Conservation (phyloP, 306 rosid species). For the Castanopsis chinensis region DNA sequence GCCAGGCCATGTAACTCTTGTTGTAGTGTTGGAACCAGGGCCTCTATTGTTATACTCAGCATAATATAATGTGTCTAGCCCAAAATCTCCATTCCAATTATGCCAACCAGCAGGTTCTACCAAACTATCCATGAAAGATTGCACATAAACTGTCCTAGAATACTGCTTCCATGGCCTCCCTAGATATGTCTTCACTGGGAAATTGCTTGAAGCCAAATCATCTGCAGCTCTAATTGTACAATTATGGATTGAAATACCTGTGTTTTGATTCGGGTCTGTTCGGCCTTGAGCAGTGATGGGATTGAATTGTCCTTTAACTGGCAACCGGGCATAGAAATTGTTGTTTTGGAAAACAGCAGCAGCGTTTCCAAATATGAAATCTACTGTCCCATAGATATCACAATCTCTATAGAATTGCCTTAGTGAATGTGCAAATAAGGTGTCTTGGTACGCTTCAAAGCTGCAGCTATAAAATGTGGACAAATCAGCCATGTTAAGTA, state of each 20-base stretch:
- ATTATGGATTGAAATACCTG: conserved; percentile 37
- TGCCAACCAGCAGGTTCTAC: conserved; percentile 37
- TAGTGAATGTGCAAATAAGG: conserved; percentile 39
- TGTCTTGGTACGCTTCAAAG: conserved; percentile 34
- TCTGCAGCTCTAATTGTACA: conserved; percentile 25
- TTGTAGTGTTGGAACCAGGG: conserved; percentile 24
- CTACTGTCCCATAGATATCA: conserved; percentile 43
- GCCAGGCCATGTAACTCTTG: conserved; percentile 26
- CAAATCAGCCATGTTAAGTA: conserved; percentile 34
- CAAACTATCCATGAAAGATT: conserved; percentile 28
- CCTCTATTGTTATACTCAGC: conserved; percentile 35
- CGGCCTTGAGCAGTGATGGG: conserved; percentile 39
- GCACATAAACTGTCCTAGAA: conserved; percentile 35
- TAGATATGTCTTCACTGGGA: conserved; percentile 25
- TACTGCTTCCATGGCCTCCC: conserved; percentile 51
- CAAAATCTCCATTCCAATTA: conserved; percentile 31
- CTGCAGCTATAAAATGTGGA: conserved; percentile 21
- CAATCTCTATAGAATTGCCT: conserved; percentile 47
- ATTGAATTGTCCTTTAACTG: conserved; percentile 13
- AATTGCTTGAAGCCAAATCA: conserved; percentile 23
- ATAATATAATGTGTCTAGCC: conserved; percentile 32
- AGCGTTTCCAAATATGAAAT: conserved; percentile 44
- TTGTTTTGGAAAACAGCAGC: conserved; percentile 38
- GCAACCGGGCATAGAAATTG: conserved; percentile 33
- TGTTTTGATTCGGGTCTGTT: conserved; percentile 33